Evolutionary conservation across 148 eudicot species (phyloP), one percentile per base, ranked within the genome.

Genomic region (Camellia lanceoleosa): DNA sequence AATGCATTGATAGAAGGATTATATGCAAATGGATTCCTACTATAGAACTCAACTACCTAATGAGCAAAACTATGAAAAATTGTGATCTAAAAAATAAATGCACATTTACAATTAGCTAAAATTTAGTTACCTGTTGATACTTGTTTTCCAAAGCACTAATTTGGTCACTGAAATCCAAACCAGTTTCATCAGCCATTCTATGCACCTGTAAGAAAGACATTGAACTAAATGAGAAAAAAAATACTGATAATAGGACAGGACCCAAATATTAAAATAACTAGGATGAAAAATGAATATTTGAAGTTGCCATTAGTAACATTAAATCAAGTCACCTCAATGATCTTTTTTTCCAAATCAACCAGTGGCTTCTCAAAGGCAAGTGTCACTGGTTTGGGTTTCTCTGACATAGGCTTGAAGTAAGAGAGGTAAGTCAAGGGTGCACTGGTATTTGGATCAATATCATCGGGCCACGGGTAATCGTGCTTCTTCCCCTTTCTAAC

Each of bases 381-480:
- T 42, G 85, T 83, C 13, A 79, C 79, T 1, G 75, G 78, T 54
- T 83, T 83, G 67, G 85, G 85, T 68, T 83, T 83, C 47, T 83
- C 85, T 4, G 67, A 38, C 62, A 83, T 42, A 75, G 85, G 85
- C 74, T 83, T 83, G 69, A 83, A 83, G 71, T 60, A 5, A 10
- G 85, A 83, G 12, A 83, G 79, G 72, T 79, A 74, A 42, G 47
- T 75, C 58, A 83, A 74, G 60, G 78, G 75, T 63, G 52, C 16
- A 3, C 46, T 73, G 43, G 11, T 58, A 54, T 68, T 60, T 10
- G 79, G 79, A 79, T 79, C 82, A 43, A 76, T 61, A 23, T 83
- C 80, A 47, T 79, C 79, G 0, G 82, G 82, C 85, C 85, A 83
- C 9, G 85, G 85, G 76, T 83, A 83, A 59, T 79, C 82, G 13